phyloP scores from a whole-genome alignment of 2,329 filamentous ascomycete genomes.

The Ascochyta koolunga region DNA sequence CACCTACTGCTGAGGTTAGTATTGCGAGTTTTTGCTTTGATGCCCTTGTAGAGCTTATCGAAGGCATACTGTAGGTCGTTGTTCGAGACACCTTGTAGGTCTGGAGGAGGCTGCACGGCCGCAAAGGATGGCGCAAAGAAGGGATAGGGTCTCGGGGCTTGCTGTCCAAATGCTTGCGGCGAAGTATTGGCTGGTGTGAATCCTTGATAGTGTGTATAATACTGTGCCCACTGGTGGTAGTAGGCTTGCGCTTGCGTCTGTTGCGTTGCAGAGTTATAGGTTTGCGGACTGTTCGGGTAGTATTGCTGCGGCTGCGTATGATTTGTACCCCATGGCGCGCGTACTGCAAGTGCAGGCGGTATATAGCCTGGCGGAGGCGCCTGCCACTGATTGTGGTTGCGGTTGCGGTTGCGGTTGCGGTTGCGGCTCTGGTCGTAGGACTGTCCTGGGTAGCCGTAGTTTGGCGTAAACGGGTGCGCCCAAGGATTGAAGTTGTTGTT shows the following conservation, averaged over 20 bases:
- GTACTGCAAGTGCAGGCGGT: constrained; percentile 11
- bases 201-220: constrained; percentile 15
- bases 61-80: constrained; percentile 30
- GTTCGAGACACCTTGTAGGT: constrained; percentile 17
- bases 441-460: constrained; percentile 18
- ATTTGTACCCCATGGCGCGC: constrained; percentile 7
- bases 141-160: constrained; percentile 15
- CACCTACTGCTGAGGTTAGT: constrained; percentile 24
- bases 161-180: constrained; percentile 18
- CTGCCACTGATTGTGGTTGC: constrained; percentile 10
- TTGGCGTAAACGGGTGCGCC: constrained; percentile 27
- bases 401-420: constrained; percentile 13
- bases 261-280: constrained; percentile 17
- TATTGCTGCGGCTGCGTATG: constrained; percentile 16
- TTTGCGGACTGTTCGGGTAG: constrained; percentile 14
- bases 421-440: constrained; percentile 15
- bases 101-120: constrained; percentile 21
- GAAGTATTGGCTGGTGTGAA: constrained; percentile 15
- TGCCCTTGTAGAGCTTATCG: constrained; percentile 19
- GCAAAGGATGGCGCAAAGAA: constrained; percentile 20
- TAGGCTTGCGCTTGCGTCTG: constrained; percentile 26
- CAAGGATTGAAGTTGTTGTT: constrained; percentile 28
- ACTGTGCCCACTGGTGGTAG: constrained; percentile 30
- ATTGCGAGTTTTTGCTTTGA: constrained; percentile 17
- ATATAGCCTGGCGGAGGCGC: constrained; percentile 3